Conservation (phyloP, 352 stramenopile species). For the Phytophthora fragariaefolia region DNA sequence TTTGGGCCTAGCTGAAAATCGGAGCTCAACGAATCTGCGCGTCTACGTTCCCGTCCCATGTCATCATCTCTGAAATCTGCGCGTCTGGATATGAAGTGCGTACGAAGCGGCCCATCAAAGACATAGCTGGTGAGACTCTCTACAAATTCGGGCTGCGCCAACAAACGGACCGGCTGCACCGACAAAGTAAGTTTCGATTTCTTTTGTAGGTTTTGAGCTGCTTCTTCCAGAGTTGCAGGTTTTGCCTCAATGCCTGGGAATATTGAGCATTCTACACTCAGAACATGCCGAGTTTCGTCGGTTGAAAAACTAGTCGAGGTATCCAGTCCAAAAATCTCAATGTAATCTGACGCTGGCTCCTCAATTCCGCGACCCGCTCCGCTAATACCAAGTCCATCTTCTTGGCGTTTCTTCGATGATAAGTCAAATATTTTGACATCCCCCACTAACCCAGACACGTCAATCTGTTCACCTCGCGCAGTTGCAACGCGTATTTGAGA, state of each 20-base stretch:
- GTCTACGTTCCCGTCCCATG: conserved; percentile 20
- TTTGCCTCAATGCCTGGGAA: conserved; percentile 23
- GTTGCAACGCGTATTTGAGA: conserved; percentile 48
- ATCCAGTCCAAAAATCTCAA: conserved; percentile 69
- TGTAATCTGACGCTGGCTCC: conserved; percentile 36
- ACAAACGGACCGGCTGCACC: conserved; percentile 61
- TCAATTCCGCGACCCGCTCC: conserved; percentile 22
- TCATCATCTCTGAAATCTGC: conserved; percentile 13
- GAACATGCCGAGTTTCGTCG: conserved; percentile 38
- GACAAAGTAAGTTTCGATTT: conserved; percentile 52
- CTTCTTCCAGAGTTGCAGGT: neutral
- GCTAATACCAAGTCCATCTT: conserved; percentile 34
- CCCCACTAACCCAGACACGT: conserved; percentile 55
- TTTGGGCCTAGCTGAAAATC: conserved; percentile 30
- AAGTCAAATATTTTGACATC: conserved; percentile 83
- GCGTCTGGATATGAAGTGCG: conserved; percentile 46
- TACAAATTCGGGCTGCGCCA: conserved; percentile 67
- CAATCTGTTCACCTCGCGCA: conserved; percentile 35
- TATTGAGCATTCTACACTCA: conserved; percentile 56
- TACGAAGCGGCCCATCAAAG: conserved; percentile 58
- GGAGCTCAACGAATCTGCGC: conserved; percentile 20
- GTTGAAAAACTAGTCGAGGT: conserved; percentile 18
- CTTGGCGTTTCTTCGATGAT: conserved; percentile 41
- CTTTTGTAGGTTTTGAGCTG: neutral
- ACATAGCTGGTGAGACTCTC: conserved; percentile 65